Percentiles rank a stretch among this genome's conserved stretches.
Evolutionary conservation across 106 monocot genomes (phyloP).

Genomic region (Acanthochlamys bracteata): DNA sequence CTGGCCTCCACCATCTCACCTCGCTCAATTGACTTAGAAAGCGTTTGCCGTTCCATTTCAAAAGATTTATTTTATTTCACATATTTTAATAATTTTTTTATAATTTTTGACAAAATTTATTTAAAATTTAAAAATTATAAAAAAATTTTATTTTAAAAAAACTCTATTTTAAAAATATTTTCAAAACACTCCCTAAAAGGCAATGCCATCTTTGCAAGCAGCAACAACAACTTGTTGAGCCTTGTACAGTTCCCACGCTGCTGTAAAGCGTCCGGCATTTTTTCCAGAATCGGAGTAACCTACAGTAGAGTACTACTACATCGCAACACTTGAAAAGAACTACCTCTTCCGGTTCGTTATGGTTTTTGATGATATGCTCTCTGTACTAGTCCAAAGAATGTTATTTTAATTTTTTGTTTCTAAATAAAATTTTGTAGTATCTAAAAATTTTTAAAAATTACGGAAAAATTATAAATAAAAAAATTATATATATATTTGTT

Average conservation of each 20-base stretch:
- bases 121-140: too few species aligned
- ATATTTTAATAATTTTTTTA: too few species aligned
- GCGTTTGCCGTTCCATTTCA: too few species aligned
- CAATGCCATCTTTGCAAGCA: constrained; percentile 74
- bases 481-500: too few species aligned
- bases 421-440: too few species aligned
- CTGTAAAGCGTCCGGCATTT: constrained; percentile 89
- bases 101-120: too few species aligned
- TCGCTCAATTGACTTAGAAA: constrained; percentile 71
- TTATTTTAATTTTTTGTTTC: too few species aligned
- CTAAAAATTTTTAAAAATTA: too few species aligned
- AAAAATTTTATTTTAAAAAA: constrained; percentile 85
- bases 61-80: too few species aligned
- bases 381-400: constrained; percentile 88
- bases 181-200: too few species aligned
- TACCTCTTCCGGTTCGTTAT: constrained; percentile 87
- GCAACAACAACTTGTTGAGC: constrained; percentile 90
- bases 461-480: too few species aligned
- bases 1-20: constrained; percentile 97
- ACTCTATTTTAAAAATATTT: too few species aligned
- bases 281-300: constrained; percentile 97
- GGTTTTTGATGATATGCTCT: constrained; percentile 75
- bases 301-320: constrained; percentile 58
- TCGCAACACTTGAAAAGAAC: not conserved
- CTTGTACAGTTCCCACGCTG: constrained; percentile 94